Base-by-base conservation (phyloP, 2,329 filamentous ascomycete species). In the Allantophomopsis cytisporea region DNA sequence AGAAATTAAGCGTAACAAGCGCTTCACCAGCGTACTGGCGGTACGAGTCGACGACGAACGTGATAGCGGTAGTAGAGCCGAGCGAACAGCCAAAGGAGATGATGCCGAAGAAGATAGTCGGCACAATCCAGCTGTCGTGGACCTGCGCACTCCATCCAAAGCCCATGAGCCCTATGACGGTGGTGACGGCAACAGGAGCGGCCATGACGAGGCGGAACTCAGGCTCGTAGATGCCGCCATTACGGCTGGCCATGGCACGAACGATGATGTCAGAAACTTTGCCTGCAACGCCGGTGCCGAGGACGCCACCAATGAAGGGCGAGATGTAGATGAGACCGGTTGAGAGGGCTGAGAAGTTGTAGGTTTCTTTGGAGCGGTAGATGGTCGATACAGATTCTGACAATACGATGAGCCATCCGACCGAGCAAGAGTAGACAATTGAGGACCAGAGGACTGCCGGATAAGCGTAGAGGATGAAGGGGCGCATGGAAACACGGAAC, bases 401-500 rank as follows among this genome's bases (percentile, higher is more conserved):
- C 2, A 96, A 73, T 34, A 96, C 87, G 47, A 96, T 95, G 20
- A 96, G 70, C 91, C 89, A 96, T 31, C 89, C 89, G 6, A 96
- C 74, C 0, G 87, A 91, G 50, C 91, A 80, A 0, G 87, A 68
- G 56, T 96, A 96, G 4, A 94, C 76, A 1, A 83, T 66, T 0
- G 86, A 66, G 5, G 84, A 89, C 89, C 88, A 96, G 7, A 95
- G 70, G 1, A 96, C 83, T 1, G 83, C 75, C 0, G 91, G 91
- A 53, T 96, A 95, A 1, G 80, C 74, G 50, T 80, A 94, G 1
- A 96, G 70, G 36, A 95, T 76, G 44, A 96, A 85, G 0, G 89
- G 91, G 1, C 89, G 73, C 5, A 81, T 34, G 40, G 82, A 80
- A 14, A 85, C 85, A 43, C 78, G 80, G 55, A 80, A 58, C 87